These are phyloP conservation scores for Aspergillus amoenus DNA, from an alignment of 2,329 filamentous ascomycete genomes.

Conservation along the genomic window DNA sequence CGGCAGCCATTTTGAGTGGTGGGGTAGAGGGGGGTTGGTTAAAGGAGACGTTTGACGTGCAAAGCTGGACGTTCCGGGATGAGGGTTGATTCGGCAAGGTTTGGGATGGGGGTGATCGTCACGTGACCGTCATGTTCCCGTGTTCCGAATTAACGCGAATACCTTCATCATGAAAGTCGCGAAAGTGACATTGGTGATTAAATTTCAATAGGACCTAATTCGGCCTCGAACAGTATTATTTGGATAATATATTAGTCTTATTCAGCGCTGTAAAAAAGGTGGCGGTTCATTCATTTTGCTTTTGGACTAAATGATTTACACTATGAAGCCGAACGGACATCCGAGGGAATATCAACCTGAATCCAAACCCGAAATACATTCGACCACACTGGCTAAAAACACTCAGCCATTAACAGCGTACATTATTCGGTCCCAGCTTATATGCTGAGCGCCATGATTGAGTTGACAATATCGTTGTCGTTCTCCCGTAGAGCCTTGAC, in stretches of 20 bases:
- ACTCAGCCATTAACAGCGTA: constrained; percentile 24
- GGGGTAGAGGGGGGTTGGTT: constrained; percentile 26
- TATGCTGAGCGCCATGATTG: constrained; percentile 97
- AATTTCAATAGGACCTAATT: neutral
- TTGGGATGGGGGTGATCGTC: constrained; percentile 32
- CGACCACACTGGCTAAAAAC: constrained; percentile 23
- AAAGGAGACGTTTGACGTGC: constrained; percentile 35
- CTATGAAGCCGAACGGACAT: constrained; percentile 26
- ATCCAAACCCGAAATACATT: constrained; percentile 31
- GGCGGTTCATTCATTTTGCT: constrained; percentile 25
- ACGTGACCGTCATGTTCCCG: constrained; percentile 31
- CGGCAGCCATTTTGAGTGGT: constrained; percentile 44
- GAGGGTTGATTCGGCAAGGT: constrained; percentile 41
- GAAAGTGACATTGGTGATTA: neutral
- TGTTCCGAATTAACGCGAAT: constrained; percentile 26
- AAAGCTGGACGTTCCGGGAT: constrained; percentile 34
- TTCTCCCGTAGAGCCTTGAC: constrained; percentile 96
- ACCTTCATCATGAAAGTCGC: neutral
- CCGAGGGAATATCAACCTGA: constrained; percentile 27
- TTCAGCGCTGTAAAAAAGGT: neutral
- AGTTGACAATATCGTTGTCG: constrained; percentile 99
- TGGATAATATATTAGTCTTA: neutral
- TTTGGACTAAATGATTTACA: constrained; percentile 40
- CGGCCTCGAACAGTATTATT: neutral
- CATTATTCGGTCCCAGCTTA: constrained; percentile 40